These are phyloP conservation scores for Cercospora nicotianae DNA, from an alignment of 2,329 filamentous ascomycete species.

Conservation along the genomic window DNA sequence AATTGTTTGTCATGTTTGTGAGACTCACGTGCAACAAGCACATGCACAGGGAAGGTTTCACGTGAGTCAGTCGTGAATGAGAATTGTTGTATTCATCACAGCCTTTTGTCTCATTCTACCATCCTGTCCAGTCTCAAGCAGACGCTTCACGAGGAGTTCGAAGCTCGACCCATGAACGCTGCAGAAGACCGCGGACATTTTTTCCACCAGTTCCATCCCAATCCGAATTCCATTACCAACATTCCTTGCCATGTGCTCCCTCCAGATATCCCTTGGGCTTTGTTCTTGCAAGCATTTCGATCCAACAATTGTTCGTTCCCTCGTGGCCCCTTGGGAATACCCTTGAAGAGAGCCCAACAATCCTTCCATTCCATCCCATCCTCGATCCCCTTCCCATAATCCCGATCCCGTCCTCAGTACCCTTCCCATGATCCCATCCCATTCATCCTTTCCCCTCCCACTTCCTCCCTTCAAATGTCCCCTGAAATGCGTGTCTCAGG, in stretches of 20 bases:
- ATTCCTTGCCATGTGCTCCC: neutral
- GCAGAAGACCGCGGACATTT: neutral
- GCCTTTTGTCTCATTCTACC: neutral
- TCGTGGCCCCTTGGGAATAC: neutral
- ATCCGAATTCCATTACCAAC: neutral
- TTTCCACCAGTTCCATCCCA: neutral
- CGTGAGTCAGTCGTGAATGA: neutral
- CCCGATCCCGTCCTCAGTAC: neutral
- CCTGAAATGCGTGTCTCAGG: neutral
- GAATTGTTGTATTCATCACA: neutral
- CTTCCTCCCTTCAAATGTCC: neutral
- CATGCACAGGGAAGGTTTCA: neutral
- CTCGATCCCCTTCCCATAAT: neutral
- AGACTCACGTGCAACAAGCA: neutral
- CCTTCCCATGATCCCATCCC: neutral
- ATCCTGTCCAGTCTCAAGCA: neutral
- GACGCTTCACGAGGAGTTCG: neutral
- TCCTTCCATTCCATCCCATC: neutral
- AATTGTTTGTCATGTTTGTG: neutral
- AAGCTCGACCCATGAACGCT: neutral
- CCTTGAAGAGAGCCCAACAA: neutral
- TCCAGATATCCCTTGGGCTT: neutral
- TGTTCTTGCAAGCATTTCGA: neutral
- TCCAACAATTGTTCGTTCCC: neutral
- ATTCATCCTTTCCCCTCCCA: neutral